Conservation (phyloP, 2,329 filamentous ascomycete genomes). For the Rhinocladiella mackenziei region DNA sequence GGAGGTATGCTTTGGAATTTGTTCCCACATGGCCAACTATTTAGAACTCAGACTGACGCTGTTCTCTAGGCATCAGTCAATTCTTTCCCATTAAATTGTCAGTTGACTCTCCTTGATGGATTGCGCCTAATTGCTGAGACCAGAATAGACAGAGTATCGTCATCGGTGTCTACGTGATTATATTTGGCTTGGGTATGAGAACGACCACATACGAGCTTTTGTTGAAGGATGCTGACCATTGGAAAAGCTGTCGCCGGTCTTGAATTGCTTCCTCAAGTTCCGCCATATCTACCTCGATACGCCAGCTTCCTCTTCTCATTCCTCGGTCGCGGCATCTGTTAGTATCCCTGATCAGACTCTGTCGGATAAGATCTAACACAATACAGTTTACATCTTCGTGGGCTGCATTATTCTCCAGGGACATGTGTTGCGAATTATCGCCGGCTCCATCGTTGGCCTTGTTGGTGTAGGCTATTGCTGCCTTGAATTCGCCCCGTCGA, state of each 20-base stretch:
- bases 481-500: conserved; percentile 72
- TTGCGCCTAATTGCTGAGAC: conserved; percentile 15
- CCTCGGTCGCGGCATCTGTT: conserved; percentile 90
- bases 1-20: conserved; percentile 57
- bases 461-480: conserved; percentile 73
- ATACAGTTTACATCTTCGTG: conserved; percentile 88
- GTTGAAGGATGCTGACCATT: conserved; percentile 26
- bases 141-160: conserved; percentile 63
- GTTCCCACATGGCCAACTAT: conserved; percentile 11
- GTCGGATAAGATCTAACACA: conserved; percentile 11
- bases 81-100: conserved; percentile 42
- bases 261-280: conserved; percentile 80
- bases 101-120: conserved; percentile 10
- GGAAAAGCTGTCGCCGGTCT: conserved; percentile 62
- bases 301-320: conserved; percentile 98
- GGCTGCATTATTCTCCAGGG: conserved; percentile 76
- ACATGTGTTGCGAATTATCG: conserved; percentile 64
- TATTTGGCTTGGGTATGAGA: conserved; percentile 76
- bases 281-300: conserved; percentile 86
- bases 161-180: conserved; percentile 78
- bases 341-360: conserved; percentile 42
- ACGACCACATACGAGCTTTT: neutral
- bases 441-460: conserved; percentile 72
- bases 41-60: conserved; percentile 31
- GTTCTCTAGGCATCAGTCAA: conserved; percentile 39